phyloP scores from a whole-genome alignment of 768 basidiomycete genomes.

The Boletus rubescentipes region DNA sequence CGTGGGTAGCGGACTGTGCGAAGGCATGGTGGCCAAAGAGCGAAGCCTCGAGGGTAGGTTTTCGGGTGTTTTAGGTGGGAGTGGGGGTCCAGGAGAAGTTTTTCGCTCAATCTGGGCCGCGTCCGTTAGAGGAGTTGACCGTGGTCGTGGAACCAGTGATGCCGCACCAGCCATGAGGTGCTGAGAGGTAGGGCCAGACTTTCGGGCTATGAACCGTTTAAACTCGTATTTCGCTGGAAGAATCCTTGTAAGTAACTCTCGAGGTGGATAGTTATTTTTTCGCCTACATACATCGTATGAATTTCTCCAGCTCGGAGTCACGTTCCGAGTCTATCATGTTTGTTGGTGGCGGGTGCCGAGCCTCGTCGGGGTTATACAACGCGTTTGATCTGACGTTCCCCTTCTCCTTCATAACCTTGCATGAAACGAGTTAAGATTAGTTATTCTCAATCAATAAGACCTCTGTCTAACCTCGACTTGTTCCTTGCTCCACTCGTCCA shows the following conservation, averaged over 20 bases:
- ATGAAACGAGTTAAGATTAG: slow-evolving; percentile 14
- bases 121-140: slow-evolving; percentile 17
- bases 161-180: slow-evolving; percentile 43
- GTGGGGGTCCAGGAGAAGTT: slow-evolving; percentile 26
- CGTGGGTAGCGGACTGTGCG: slow-evolving; percentile 16
- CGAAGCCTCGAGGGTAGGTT: slow-evolving; percentile 23
- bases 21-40: slow-evolving; percentile 9
- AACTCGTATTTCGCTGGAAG: slow-evolving; percentile 79
- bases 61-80: slow-evolving; percentile 28
- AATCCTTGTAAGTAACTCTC: not conserved
- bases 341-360: slow-evolving; percentile 77
- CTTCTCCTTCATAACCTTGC: slow-evolving; percentile 71
- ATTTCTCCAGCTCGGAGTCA: slow-evolving; percentile 89
- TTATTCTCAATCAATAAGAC: slow-evolving; percentile 4
- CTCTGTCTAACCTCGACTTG: slow-evolving; percentile 70
- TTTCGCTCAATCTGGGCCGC: slow-evolving; percentile 12
- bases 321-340: slow-evolving; percentile 75
- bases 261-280: not conserved
- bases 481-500: slow-evolving; percentile 87
- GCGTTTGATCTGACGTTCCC: slow-evolving; percentile 84
- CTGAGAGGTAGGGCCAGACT: slow-evolving; percentile 30
- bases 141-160: slow-evolving; percentile 20
- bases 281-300: slow-evolving; percentile 74
- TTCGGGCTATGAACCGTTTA: slow-evolving; percentile 60
- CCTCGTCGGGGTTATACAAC: slow-evolving; percentile 81